Percentiles rank a stretch among this genome's conserved stretches.
These are phyloP conservation scores for Thraustotheca clavata DNA, from an alignment of 352 stramenopile genomes.

Conservation along the genomic window DNA sequence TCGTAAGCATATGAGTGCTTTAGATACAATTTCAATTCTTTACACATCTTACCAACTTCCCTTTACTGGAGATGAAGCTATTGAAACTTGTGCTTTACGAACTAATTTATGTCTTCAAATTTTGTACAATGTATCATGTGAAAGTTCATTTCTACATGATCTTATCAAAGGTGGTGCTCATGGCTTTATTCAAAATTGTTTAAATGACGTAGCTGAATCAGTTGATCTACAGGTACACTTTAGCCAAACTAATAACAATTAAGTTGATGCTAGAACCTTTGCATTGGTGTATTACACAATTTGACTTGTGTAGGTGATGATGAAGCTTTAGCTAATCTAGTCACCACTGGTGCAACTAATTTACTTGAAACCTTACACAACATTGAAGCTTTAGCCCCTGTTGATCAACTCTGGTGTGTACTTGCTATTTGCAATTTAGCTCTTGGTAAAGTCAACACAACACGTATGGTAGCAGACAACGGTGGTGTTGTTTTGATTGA, in stretches of 20 bases:
- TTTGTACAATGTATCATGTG: constrained; percentile 70
- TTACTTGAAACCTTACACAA: constrained; percentile 51
- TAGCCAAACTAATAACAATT: background rate
- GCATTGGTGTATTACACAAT: constrained; percentile 66
- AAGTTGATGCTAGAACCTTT: constrained; percentile 24
- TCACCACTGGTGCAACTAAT: constrained; percentile 33
- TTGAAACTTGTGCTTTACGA: too few relatives aligned
- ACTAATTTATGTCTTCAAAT: constrained; percentile 45
- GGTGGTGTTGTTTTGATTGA: constrained; percentile 42
- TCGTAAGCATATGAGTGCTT: background rate
- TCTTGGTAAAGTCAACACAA: constrained; percentile 56
- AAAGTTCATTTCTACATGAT: constrained; percentile 32
- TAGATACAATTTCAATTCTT: background rate
- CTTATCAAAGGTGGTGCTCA: constrained; percentile 37
- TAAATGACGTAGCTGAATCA: background rate
- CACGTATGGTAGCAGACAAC: constrained; percentile 42
- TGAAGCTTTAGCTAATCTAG: constrained; percentile 35
- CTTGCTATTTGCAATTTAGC: constrained; percentile 56
- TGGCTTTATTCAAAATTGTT: background rate
- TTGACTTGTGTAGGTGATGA: constrained; percentile 36
- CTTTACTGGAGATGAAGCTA: background rate
- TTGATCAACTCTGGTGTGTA: constrained; percentile 35
- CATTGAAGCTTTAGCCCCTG: constrained; percentile 1
- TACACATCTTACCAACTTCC: background rate
- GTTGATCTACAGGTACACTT: background rate